Conservation (phyloP, 208 protist species). For the Crithidia mellificae region DNA sequence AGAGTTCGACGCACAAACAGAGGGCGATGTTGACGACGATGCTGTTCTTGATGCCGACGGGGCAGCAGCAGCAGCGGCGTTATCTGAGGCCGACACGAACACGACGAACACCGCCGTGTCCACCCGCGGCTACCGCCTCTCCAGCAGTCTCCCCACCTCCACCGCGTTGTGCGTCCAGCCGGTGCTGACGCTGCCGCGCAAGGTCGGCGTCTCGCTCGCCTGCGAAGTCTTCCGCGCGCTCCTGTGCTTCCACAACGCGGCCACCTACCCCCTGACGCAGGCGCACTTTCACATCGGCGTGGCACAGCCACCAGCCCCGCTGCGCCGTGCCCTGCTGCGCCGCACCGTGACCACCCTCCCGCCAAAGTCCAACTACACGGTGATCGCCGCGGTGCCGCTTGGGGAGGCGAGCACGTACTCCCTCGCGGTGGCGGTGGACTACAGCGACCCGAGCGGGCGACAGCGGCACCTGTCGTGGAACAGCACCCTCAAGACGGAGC, state of each 20-base stretch:
- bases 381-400: slow-evolving; percentile 25
- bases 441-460: slow-evolving; percentile 50
- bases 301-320: slow-evolving; percentile 23
- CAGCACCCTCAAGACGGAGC: slow-evolving; percentile 52
- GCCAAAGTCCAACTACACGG: slow-evolving; percentile 36
- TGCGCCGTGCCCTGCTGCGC: slow-evolving; percentile 30
- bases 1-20: too few relatives aligned
- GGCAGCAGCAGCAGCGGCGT: background rate
- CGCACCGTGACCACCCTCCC: slow-evolving; percentile 28
- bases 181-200: slow-evolving; percentile 52
- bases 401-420: slow-evolving; percentile 37
- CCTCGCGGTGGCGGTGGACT: slow-evolving; percentile 54
- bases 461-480: slow-evolving; percentile 52
- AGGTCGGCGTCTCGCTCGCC: slow-evolving; percentile 53
- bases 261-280: slow-evolving; percentile 48
- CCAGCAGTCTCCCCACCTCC: slow-evolving; percentile 10
- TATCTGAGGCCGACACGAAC: background rate
- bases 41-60: background rate
- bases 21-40: background rate
- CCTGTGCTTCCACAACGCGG: slow-evolving; percentile 69
- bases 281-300: slow-evolving; percentile 41
- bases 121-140: background rate
- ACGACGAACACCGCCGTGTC: slow-evolving; percentile 4
- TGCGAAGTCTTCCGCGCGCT: slow-evolving; percentile 65
- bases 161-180: slow-evolving; percentile 43